phyloP scores from a whole-genome alignment of 2,329 filamentous ascomycete genomes.

The Penicillium paneum region DNA sequence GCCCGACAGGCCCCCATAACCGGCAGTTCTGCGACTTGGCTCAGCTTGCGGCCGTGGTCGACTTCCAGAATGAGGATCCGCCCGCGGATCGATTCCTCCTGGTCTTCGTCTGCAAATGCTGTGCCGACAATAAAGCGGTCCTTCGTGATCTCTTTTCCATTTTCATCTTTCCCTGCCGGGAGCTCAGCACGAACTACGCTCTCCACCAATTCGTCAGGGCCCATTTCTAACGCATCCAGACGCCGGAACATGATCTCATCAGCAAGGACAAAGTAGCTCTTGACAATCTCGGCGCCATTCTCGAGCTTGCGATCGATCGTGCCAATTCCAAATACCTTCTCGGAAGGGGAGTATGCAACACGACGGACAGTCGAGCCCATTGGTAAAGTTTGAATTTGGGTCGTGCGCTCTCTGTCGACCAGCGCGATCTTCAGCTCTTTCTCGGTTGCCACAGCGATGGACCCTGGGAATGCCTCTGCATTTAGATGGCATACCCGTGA shows the following conservation, averaged over 20 bases:
- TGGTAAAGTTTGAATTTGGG: slow-evolving; percentile 77
- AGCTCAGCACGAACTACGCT: slow-evolving; percentile 76
- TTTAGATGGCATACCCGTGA: slow-evolving; percentile 80
- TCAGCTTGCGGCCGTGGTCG: slow-evolving; percentile 65
- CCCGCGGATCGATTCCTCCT: slow-evolving; percentile 59
- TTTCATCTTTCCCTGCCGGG: slow-evolving; percentile 54
- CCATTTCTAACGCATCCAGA: slow-evolving; percentile 67
- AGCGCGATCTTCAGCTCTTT: slow-evolving; percentile 72
- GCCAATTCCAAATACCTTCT: slow-evolving; percentile 81
- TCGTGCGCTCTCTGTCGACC: slow-evolving; percentile 80
- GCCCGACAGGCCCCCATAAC: slow-evolving; percentile 79
- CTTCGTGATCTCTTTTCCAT: slow-evolving; percentile 49
- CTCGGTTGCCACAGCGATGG: slow-evolving; percentile 76
- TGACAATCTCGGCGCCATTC: slow-evolving; percentile 69
- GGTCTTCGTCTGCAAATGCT: slow-evolving; percentile 66
- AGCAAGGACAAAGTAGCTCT: slow-evolving; percentile 80
- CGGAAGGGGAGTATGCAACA: slow-evolving; percentile 75
- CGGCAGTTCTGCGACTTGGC: slow-evolving; percentile 64
- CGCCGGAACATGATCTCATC: slow-evolving; percentile 85
- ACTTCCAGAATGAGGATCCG: slow-evolving; percentile 84
- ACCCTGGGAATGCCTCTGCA: slow-evolving; percentile 72
- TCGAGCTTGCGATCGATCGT: slow-evolving; percentile 73
- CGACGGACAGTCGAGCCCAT: slow-evolving; percentile 81
- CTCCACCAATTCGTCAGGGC: slow-evolving; percentile 73
- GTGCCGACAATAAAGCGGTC: slow-evolving; percentile 93